phyloP scores from a whole-genome alignment of 2,329 filamentous ascomycete species.

The Ceratocystis variospora region DNA sequence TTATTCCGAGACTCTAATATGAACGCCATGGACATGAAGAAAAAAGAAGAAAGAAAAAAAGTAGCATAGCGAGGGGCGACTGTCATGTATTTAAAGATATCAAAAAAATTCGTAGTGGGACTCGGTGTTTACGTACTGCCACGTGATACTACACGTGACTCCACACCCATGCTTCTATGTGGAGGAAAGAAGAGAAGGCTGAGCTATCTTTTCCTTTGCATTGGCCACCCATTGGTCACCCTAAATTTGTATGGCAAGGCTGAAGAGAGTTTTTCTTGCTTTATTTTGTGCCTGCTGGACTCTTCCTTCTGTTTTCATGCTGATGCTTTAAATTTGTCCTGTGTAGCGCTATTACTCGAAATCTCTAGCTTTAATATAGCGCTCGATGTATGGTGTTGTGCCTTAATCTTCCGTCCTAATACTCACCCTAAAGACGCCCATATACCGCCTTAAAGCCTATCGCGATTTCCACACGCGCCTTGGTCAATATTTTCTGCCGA shows the following conservation, averaged over 20 bases:
- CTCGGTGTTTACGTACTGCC: not conserved
- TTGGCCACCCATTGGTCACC: not conserved
- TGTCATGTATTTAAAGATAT: constrained; percentile 14
- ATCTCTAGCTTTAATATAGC: too few relatives aligned
- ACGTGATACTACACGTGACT: constrained; percentile 7
- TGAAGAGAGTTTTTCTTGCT: constrained; percentile 6
- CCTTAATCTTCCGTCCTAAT: too few relatives aligned
- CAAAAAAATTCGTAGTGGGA: constrained; percentile 12
- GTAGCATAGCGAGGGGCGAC: not conserved
- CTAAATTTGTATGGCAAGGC: constrained; percentile 14
- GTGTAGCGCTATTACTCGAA: not conserved
- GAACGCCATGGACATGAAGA: constrained; percentile 70
- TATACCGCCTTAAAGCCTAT: not conserved
- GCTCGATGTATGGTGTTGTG: too few relatives aligned
- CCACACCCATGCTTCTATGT: not conserved
- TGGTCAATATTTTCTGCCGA: not conserved
- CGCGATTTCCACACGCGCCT: not conserved
- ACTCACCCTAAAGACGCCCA: too few relatives aligned
- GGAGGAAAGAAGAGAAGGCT: constrained; percentile 7
- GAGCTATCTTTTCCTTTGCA: not conserved
- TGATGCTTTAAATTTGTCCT: not conserved
- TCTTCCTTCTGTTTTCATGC: not conserved
- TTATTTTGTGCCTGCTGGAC: not conserved
- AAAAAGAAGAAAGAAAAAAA: constrained; percentile 35
- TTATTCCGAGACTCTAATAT: constrained; percentile 99